Evolutionary conservation across 2,329 filamentous ascomycete genomes (phyloP).

Genomic region (Microdochium bolleyi): DNA sequence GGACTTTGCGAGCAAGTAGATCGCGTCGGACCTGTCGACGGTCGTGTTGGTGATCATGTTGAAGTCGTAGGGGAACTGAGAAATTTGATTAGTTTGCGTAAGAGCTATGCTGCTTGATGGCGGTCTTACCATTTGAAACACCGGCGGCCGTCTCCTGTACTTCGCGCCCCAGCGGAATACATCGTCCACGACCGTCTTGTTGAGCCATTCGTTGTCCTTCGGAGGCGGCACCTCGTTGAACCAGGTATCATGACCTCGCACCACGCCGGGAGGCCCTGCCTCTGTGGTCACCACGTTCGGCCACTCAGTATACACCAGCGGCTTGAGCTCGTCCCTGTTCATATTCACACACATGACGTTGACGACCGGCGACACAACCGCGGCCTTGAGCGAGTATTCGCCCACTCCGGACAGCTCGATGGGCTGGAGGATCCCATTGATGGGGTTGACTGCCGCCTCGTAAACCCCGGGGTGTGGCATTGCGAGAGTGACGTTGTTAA

Average conservation of each 20-base stretch:
- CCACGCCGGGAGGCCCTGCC: conserved; percentile 26
- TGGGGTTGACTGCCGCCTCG: conserved; percentile 48
- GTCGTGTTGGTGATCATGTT: conserved; percentile 59
- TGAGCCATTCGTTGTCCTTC: conserved; percentile 32
- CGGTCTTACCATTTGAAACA: conserved; percentile 35
- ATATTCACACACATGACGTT: conserved; percentile 70
- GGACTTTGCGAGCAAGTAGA: conserved; percentile 59
- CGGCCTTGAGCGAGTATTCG: conserved; percentile 59
- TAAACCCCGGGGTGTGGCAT: conserved; percentile 68
- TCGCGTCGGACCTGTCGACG: conserved; percentile 33
- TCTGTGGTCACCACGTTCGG: conserved; percentile 26
- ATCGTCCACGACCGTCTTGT: conserved; percentile 56
- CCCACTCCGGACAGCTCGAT: conserved; percentile 56
- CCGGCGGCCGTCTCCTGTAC: conserved; percentile 41
- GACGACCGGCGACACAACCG: conserved; percentile 61
- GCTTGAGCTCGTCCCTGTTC: conserved; percentile 46
- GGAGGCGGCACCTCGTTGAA: conserved; percentile 24
- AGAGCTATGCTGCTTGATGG: not conserved
- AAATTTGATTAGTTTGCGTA: not conserved
- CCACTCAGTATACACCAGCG: conserved; percentile 59
- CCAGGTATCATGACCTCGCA: conserved; percentile 26
- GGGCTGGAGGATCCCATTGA: conserved; percentile 65
- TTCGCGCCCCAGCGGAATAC: conserved; percentile 59
- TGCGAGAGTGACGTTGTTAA: conserved; percentile 71
- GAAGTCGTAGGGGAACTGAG: conserved; percentile 46